phyloP scores from a whole-genome alignment of 176 grass and related monocot species.

The Cocos nucifera region DNA sequence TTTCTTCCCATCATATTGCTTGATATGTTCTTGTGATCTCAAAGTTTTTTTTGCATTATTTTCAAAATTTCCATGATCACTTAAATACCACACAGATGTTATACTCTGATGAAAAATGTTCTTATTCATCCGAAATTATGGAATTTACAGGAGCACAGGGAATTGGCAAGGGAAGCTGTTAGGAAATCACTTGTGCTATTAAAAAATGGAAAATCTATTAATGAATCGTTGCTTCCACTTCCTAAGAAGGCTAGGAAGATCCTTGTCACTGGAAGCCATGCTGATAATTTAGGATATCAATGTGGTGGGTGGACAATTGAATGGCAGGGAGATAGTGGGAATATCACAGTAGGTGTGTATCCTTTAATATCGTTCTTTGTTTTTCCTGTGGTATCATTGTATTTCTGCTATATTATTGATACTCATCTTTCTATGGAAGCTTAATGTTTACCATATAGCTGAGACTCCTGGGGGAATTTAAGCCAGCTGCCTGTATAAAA shows the following conservation, averaged over 20 bases:
- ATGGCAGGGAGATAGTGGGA: conserved; percentile 71
- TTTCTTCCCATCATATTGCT: background rate
- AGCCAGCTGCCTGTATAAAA: no score
- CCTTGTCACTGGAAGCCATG: conserved; percentile 83
- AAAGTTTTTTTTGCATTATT: no score
- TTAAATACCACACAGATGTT: no score
- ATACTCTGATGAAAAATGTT: no score
- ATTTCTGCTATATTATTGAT: no score
- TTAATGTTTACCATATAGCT: no score
- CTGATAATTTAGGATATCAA: conserved; percentile 84
- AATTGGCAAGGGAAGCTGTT: conserved; percentile 95
- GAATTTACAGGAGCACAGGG: conserved; percentile 72
- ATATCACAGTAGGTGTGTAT: conserved; percentile 72
- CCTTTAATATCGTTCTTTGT: conserved; percentile 11
- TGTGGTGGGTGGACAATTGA: conserved; percentile 98
- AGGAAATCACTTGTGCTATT: conserved; percentile 92
- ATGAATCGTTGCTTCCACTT: conserved; percentile 56
- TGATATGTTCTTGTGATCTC: background rate
- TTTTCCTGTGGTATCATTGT: background rate
- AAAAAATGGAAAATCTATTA: conserved; percentile 73
- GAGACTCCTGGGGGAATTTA: no score
- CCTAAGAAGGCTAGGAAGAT: conserved; percentile 88
- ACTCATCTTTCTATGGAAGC: no score
- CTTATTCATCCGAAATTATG: no score
- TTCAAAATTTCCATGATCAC: no score